Evolutionary conservation across 2,329 filamentous ascomycete species (phyloP).

Genomic region (Plenodomus tracheiphilus): DNA sequence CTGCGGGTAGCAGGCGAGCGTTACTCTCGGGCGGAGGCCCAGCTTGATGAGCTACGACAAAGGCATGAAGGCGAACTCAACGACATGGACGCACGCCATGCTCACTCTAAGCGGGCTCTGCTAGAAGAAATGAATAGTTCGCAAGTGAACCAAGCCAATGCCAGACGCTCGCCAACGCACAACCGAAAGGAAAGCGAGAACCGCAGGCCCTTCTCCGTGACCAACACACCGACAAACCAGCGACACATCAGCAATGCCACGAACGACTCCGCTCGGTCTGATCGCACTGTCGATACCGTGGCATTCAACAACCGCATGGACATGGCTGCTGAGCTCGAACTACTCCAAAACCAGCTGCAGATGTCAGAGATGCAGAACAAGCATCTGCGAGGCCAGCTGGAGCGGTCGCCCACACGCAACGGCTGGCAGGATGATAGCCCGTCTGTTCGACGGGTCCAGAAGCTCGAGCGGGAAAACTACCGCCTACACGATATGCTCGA

Average conservation of each 20-base stretch:
- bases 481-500: conserved; percentile 92
- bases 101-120: conserved; percentile 70
- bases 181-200: conserved; percentile 64
- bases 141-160: conserved; percentile 62
- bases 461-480: conserved; percentile 89
- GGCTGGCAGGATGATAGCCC: conserved; percentile 73
- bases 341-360: conserved; percentile 91
- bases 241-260: conserved; percentile 68
- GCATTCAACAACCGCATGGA: conserved; percentile 89
- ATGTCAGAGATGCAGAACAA: conserved; percentile 94
- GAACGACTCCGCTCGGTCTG: conserved; percentile 79
- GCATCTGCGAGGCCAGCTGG: conserved; percentile 85
- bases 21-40: conserved; percentile 78
- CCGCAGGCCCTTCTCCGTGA: conserved; percentile 68
- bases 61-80: conserved; percentile 72
- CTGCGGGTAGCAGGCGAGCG: conserved; percentile 81
- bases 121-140: conserved; percentile 88
- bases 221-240: conserved; percentile 73
- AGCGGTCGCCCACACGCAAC: conserved; percentile 68
- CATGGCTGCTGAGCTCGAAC: conserved; percentile 84
- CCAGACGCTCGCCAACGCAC: conserved; percentile 70
- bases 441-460: conserved; percentile 78
- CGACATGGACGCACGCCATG: conserved; percentile 64
- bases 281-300: conserved; percentile 80
- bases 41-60: conserved; percentile 76